A percentile compares a stretch with the other conserved stretches of the same genome.
These are phyloP conservation scores for Coprinopsis cinerea DNA, from an alignment of 768 basidiomycete species.

Conservation along the genomic window DNA sequence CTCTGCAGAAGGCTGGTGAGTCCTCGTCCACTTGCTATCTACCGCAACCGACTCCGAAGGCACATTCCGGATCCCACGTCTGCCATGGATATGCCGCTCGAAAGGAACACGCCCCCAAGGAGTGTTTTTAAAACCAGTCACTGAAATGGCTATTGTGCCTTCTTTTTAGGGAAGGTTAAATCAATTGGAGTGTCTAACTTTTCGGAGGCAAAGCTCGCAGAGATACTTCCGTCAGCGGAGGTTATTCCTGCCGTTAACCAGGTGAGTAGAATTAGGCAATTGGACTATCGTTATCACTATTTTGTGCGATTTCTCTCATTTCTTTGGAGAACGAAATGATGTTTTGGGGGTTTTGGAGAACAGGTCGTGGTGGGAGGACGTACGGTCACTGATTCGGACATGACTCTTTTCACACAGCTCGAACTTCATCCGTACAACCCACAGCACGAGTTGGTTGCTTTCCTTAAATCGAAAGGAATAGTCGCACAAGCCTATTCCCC, in stretches of 20 bases:
- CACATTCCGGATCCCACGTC: background rate
- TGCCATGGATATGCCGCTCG: background rate
- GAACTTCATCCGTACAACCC: conserved; percentile 74
- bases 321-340: background rate
- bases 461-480: conserved; percentile 60
- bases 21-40: conserved; percentile 6
- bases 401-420: conserved; percentile 35
- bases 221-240: conserved; percentile 60
- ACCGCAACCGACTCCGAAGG: too few species aligned
- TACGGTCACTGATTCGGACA: too few species aligned
- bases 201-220: conserved; percentile 59
- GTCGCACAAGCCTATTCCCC: conserved; percentile 78
- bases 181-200: conserved; percentile 77
- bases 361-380: too few species aligned
- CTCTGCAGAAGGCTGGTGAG: conserved; percentile 54
- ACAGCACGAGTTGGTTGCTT: conserved; percentile 60
- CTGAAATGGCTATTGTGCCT: background rate
- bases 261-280: conserved; percentile 28
- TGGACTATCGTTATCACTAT: conserved; percentile 6
- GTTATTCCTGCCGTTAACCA: conserved; percentile 72
- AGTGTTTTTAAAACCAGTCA: background rate
- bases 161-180: conserved; percentile 50
- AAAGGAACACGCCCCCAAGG: too few species aligned
- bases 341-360: too few species aligned
- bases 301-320: background rate